Evolutionary conservation across 2,329 filamentous ascomycete genomes (phyloP).

Genomic region (Aureobasidium uvarum): DNA sequence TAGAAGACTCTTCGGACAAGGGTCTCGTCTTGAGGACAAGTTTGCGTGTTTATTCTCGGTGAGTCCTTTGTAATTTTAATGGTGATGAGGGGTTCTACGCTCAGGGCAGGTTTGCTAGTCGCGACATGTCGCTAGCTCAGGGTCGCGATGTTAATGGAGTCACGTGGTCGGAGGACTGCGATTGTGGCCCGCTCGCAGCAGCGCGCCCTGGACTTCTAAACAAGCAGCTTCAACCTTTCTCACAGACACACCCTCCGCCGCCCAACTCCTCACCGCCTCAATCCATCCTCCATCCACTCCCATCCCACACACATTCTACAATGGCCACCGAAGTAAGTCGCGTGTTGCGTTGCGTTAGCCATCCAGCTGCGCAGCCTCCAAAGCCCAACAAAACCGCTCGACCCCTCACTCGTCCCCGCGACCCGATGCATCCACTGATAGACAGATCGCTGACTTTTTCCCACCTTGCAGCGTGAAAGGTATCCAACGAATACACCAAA

Average conservation of each 20-base stretch:
- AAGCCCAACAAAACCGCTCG: slow-evolving; percentile 29
- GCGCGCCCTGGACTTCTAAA: slow-evolving; percentile 17
- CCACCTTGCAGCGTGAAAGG: slow-evolving; percentile 49
- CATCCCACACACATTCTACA: slow-evolving; percentile 15
- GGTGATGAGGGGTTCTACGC: slow-evolving; percentile 4
- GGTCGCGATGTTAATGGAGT: background rate
- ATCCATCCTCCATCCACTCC: background rate
- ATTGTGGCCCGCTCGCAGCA: background rate
- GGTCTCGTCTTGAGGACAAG: background rate
- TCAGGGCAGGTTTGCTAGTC: slow-evolving; percentile 3
- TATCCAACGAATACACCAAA: slow-evolving; percentile 34
- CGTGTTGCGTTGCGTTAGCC: background rate
- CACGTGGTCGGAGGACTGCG: background rate
- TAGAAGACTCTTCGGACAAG: background rate
- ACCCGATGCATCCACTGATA: slow-evolving; percentile 16
- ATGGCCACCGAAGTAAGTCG: slow-evolving; percentile 28
- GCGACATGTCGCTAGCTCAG: background rate
- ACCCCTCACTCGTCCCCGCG: slow-evolving; percentile 23
- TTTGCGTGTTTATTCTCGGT: background rate
- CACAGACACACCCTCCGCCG: slow-evolving; percentile 16
- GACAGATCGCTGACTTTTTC: slow-evolving; percentile 39
- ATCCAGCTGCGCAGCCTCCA: background rate
- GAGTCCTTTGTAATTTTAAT: slow-evolving; percentile 13
- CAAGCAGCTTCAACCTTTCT: slow-evolving; percentile 25
- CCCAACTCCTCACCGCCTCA: slow-evolving; percentile 18